Base-by-base conservation (phyloP, 768 basidiomycete species). In the Boletus sp. region DNA sequence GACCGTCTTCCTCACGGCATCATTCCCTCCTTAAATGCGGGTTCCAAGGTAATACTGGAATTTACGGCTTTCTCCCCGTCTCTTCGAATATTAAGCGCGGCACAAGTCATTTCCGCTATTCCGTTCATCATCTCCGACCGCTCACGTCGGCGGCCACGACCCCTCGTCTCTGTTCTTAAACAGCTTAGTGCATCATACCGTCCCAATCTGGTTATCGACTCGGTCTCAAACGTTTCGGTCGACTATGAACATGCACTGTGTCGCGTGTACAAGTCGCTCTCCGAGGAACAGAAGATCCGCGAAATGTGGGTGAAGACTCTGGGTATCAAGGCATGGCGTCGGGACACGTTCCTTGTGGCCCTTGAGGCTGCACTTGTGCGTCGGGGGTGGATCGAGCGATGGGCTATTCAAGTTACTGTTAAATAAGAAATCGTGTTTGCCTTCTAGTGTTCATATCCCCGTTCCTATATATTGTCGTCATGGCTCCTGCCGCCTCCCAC, bases 361-460 rank as follows among this genome's bases (percentile, higher is more conserved):
- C 83, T 85, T 73, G 83, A 86, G 64, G 80, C 78, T 20, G 80
- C 75, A 0, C 71, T 86, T 37, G 66, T 85, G 15, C 67, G 71
- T 41, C 75, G 72, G 4, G 77, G 78, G 15, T 65, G 74, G 59
- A 61, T 86, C 50, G 69, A 67, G 61, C 73, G 80, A 52, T 86
- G 84, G 85, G 69, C 74, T 12, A 30, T 71, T 41, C 64, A 66
- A 47, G 60, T 71, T 44, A 57, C 52, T 41, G 44, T 44, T 5
- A 54, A 56, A 54, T 70, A 47, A 66, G 24, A 24, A 39, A 32
- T 33, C 7, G 1, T 28, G n/a, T 49, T n/a, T 42, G 3, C 49
- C 6, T 33, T n/a, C 7, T 18, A 12, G 17, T 33, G 18, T 47
- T 48, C 47, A 47, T 52, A 4, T 12, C 11, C 18, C n/a, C 2